These are phyloP conservation scores for Anaeromyces robustus DNA, from an alignment of 192 early-diverging fungal species.

Conservation along the genomic window DNA sequence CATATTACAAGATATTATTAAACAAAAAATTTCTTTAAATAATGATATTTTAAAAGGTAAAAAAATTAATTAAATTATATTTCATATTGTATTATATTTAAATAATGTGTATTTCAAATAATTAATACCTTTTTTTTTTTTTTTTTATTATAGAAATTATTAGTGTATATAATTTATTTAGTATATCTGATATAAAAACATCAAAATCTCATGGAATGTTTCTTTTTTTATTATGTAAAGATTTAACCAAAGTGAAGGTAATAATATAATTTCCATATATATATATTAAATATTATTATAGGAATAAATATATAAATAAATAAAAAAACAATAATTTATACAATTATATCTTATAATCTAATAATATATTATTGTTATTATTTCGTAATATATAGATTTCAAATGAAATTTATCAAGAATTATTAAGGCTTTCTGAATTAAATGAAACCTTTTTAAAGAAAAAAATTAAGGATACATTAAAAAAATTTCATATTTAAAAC, in stretches of 20 bases:
- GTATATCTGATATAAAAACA: neutral
- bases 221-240: neutral
- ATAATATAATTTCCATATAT: too few species aligned
- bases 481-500: neutral
- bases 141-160: neutral
- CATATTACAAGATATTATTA: neutral
- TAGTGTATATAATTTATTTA: neutral
- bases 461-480: neutral
- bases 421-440: neutral
- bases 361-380: too few species aligned
- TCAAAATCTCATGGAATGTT: neutral
- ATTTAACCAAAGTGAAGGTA: neutral
- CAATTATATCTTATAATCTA: too few species aligned
- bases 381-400: neutral
- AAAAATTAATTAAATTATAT: neutral
- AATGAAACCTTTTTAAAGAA: neutral
- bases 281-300: too few species aligned
- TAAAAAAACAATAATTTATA: too few species aligned
- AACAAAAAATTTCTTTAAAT: neutral
- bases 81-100: neutral
- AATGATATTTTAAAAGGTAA: neutral
- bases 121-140: neutral
- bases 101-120: too few species aligned
- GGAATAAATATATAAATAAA: too few species aligned
- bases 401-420: neutral